phyloP scores from a whole-genome alignment of 306 rosid species.

The Quercus aquifolioides region DNA sequence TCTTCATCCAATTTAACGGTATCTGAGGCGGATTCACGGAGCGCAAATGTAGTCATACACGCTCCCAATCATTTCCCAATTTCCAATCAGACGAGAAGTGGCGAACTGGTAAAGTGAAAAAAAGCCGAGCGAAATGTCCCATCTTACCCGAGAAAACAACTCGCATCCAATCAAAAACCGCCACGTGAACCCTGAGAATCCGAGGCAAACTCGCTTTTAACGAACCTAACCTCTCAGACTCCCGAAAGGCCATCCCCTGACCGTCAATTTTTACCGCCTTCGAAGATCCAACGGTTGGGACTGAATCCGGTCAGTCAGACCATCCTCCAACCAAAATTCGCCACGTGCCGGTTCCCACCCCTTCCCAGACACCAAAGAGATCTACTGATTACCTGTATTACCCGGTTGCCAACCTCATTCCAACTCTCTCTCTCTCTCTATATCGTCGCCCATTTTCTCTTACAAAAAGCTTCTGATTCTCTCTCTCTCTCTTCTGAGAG shows the following conservation, averaged over 20 bases:
- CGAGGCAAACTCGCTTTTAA: not conserved
- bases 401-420: constrained; percentile 43
- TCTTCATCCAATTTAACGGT: too few species aligned
- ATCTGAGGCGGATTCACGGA: too few species aligned
- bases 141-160: constrained; percentile 5
- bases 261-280: constrained; percentile 16
- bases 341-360: constrained; percentile 39
- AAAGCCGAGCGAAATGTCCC: not conserved
- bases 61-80: too few species aligned
- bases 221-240: constrained; percentile 15
- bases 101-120: too few species aligned
- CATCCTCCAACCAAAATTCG: not conserved
- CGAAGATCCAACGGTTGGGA: constrained; percentile 48
- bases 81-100: too few species aligned
- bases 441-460: constrained; percentile 14
- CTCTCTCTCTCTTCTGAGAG: not conserved
- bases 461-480: constrained; percentile 8
- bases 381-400: constrained; percentile 40
- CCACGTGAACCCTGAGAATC: constrained; percentile 1
- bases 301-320: constrained; percentile 13
- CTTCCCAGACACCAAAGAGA: constrained; percentile 23
- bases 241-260: constrained; percentile 8
- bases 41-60: too few species aligned
- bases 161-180: not conserved
- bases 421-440: constrained; percentile 7